Base-by-base conservation (phyloP, 2,329 filamentous ascomycete species). In the Bipolaris bicolor region DNA sequence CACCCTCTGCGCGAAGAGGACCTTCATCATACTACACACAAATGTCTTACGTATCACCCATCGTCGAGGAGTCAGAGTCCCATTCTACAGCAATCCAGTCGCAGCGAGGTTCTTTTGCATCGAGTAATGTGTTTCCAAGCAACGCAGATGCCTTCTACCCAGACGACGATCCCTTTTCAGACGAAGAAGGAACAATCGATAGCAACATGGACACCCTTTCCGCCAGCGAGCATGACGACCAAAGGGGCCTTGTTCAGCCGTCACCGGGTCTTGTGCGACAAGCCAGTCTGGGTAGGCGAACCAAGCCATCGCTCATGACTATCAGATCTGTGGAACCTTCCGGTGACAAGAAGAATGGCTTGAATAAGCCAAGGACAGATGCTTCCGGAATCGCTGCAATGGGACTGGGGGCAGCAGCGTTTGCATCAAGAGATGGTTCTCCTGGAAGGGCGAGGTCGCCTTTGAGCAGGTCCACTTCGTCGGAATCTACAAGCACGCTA, bases 1-100 rank as follows among this genome's bases (percentile, higher is more conserved):
- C 80, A n/a, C 80, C 80, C 1, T 81, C 79, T 1, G 74, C 80
- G 6, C 72, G 81, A 26, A 70, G 78, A 72, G 81, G 80, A 5
- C 81, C 80, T 7, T 76, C 78, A 5, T 80, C 78, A 0, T 82
- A 82, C 63, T 83, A 83, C 57, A 79, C 79, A 1, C 79, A 81
- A 57, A 70, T 77, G 51, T 79, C 77, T 0, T 79, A 78, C 24
- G 81, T 83, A 24, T 78, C 80, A 31, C 80, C 81, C 2, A 83
- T 83, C 48, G 76, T 71, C 3, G 81, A 83, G 67, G 81, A 83
- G 60, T 74, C 77, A 5, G 80, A 82, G 52, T 76, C 74, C 33
- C 71, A 81, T 49, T 77, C 78, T 3, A 75, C 80, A 49, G 77
- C 72, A n/a, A 70, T 76, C 31, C 70, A 70, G 40, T 78, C 77